Base-by-base conservation (phyloP, 106 monocot genomes). In the Ottelia alismoides region DNA sequence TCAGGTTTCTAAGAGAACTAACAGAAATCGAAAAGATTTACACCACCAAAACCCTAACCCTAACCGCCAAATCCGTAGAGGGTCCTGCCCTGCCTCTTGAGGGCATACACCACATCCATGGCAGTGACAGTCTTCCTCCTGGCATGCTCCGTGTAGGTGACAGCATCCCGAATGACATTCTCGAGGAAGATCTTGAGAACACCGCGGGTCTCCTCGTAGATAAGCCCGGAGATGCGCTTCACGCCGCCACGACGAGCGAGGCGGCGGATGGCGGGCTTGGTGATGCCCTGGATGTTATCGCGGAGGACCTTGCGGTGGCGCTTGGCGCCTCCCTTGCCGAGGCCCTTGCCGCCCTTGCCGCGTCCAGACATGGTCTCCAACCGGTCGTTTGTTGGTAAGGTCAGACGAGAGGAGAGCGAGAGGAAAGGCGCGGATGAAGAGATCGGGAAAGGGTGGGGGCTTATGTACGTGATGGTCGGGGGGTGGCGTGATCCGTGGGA, bases 251-350 rank as follows among this genome's bases (percentile, higher is more conserved):
- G 44, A 22, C 78, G 28, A 27, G 81, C 81, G 3, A 84, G 69
- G 24, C 83, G 78, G 21, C 85, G 85, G 64, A 85, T 92, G 2
- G 85, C 92, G 25, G 85, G 92, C 78, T 92, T 92, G 28, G 92
- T 92, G 76, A 92, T 92, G 11, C 92, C 92, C 56, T 92, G 92
- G 71, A 92, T 92, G 73, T 92, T 92, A 53, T 92, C 92, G 1
- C 92, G 74, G 14, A 92, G 85, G 0, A 89, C 88, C 64, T 89
- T 89, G 44, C 62, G 43, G 62, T 62, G 62, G 30, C 62, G 44
- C 62, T 62, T 62, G n/a, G 62, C 62, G 3, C 62, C 62, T 2
- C 62, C 62, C 51, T 62, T 62, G 2, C 62, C 62, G 11, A 62
- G 51, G 10, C 62, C 62, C 62, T 62, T 62, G 19, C 62, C 62